Percentiles rank a stretch among this genome's conserved stretches.
Evolutionary conservation across 2,329 filamentous ascomycete species (phyloP).

Genomic region (Colletotrichum spaethianum): DNA sequence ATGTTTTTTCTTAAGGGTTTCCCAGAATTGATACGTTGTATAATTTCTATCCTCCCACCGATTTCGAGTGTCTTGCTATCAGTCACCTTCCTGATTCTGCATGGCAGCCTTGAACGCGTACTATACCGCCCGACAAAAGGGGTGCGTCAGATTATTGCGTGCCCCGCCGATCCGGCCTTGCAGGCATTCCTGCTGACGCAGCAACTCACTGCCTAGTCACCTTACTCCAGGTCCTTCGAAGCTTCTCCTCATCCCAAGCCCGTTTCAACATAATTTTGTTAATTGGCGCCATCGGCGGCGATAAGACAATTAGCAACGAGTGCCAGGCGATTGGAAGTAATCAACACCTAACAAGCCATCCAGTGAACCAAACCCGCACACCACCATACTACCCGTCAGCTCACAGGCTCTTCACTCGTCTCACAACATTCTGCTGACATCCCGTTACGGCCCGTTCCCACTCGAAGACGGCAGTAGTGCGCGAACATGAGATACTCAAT

Average conservation of each 20-base stretch:
- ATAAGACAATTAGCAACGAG: neutral
- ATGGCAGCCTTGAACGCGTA: neutral
- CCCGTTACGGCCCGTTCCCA: neutral
- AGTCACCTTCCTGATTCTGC: slow-evolving; percentile 18
- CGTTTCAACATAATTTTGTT: neutral
- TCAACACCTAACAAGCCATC: neutral
- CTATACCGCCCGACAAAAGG: neutral
- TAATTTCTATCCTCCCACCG: no score
- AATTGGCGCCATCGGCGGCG: neutral
- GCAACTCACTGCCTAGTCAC: neutral
- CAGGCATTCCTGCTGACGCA: slow-evolving; percentile 26
- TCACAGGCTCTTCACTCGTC: neutral
- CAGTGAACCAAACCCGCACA: neutral
- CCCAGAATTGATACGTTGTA: neutral
- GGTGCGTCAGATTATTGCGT: neutral
- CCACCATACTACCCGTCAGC: neutral
- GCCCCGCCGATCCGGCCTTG: slow-evolving; percentile 8
- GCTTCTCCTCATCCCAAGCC: neutral
- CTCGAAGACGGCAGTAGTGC: neutral
- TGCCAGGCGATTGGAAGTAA: neutral
- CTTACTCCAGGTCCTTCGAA: neutral
- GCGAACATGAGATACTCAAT: neutral
- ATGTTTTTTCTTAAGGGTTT: neutral
- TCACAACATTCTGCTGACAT: neutral
- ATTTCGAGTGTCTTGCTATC: neutral